phyloP scores from a whole-genome alignment of 805 yeast genomes.

The Wickerhamomyces bovis region DNA sequence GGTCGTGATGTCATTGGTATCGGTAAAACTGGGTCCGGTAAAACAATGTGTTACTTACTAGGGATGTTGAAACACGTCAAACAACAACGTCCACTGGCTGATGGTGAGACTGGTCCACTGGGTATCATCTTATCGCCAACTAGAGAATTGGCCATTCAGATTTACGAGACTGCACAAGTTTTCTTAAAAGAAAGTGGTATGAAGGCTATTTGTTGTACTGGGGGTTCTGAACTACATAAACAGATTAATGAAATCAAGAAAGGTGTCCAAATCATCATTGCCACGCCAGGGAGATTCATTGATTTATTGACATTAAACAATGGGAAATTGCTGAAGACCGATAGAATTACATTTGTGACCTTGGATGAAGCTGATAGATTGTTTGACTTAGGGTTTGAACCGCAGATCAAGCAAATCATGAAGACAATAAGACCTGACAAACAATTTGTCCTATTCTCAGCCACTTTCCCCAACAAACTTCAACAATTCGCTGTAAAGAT shows the following conservation, averaged over 20 bases:
- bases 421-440: constrained; percentile 74
- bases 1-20: constrained; percentile 90
- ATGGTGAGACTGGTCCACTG: constrained; percentile 61
- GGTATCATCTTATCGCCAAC: constrained; percentile 86
- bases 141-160: constrained; percentile 85
- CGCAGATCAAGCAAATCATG: constrained; percentile 81
- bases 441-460: constrained; percentile 88
- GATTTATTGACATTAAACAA: constrained; percentile 79
- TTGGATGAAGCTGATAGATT: constrained; percentile 95
- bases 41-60: constrained; percentile 79
- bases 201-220: constrained; percentile 75
- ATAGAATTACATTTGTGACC: constrained; percentile 72
- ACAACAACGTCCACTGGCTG: constrained; percentile 52
- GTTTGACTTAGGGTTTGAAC: constrained; percentile 97
- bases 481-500: constrained; percentile 67
- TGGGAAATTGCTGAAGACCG: constrained; percentile 63
- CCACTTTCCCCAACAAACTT: constrained; percentile 83
- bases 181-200: constrained; percentile 49
- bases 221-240: constrained; percentile 77
- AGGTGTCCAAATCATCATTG: constrained; percentile 77
- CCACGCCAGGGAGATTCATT: constrained; percentile 93
- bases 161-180: constrained; percentile 55
- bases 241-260: constrained; percentile 77
- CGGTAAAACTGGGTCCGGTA: constrained; percentile 96
- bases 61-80: constrained; percentile 82